Evolutionary conservation across 768 basidiomycete genomes (phyloP).

Genomic region (Suillus discolor): DNA sequence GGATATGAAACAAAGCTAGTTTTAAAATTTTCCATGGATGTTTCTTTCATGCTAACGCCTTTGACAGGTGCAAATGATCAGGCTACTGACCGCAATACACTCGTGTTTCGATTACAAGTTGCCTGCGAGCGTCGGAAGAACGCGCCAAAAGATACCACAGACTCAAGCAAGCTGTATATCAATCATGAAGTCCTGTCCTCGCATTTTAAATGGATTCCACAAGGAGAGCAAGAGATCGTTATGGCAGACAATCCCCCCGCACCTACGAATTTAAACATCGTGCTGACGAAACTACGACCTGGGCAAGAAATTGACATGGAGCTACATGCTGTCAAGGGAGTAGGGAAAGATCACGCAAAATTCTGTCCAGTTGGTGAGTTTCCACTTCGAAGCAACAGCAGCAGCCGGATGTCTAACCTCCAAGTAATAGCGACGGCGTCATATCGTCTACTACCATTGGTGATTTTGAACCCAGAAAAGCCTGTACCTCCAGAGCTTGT

Average conservation of each 20-base stretch:
- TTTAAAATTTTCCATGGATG: background rate
- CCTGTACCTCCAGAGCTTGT: constrained; percentile 79
- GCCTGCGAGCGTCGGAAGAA: constrained; percentile 64
- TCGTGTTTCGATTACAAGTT: constrained; percentile 81
- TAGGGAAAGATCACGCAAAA: constrained; percentile 95
- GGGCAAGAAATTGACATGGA: constrained; percentile 88
- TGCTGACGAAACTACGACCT: constrained; percentile 88
- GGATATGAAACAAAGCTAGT: constrained; percentile 51
- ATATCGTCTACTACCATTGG: constrained; percentile 88
- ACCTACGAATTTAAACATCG: constrained; percentile 79
- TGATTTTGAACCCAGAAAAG: constrained; percentile 66
- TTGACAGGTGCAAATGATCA: constrained; percentile 46
- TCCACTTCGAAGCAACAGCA: background rate
- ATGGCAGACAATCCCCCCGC: constrained; percentile 57
- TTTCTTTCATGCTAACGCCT: background rate
- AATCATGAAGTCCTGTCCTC: constrained; percentile 71
- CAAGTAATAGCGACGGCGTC: constrained; percentile 79
- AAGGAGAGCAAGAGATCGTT: constrained; percentile 75
- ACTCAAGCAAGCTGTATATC: constrained; percentile 67
- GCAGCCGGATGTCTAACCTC: background rate
- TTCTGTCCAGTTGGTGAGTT: constrained; percentile 89
- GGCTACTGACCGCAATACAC: constrained; percentile 87
- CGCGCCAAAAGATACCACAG: constrained; percentile 51
- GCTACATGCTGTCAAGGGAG: constrained; percentile 88
- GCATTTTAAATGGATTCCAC: constrained; percentile 74